Evolutionary conservation across 1,284 basidiomycete genomes (phyloP), one percentile per base, ranked within the genome.

Genomic region (Rhodotorula sp.): DNA sequence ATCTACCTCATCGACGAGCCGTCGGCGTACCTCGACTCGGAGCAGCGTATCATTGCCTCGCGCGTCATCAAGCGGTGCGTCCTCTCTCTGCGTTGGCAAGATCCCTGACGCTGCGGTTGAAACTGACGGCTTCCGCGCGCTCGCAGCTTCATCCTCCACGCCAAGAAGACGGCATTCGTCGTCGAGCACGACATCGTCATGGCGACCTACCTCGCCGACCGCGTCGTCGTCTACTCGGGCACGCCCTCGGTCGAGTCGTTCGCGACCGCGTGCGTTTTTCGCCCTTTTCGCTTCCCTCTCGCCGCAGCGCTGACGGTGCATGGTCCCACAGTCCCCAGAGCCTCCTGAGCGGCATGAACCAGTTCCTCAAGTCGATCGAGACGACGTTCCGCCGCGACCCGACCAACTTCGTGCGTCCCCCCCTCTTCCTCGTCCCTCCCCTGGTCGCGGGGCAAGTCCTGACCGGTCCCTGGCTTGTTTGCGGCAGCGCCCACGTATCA

Each of bases 381-480:
- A 93, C 97, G 80, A 97, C 94, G 10, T 97, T 97, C 88, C 87
- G 94, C 71, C 88, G 95, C 80, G 95, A 98, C 83, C 94, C 94
- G 34, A 54, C 53, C 53, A 54, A 54, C 53, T 54, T 54, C 53
- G 53, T 54, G 27, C 25, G 53, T 54, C 4, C 23, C 27, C 7
- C 27, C 4, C 53, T 54, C 12, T 25, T 10, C n/a, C 45, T 46
- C 42, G 5, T 9, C 42, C 7, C 27, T 48, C 25, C 45, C 25
- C 50, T 23, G 13, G 23, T 52, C 23, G 23, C 23, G 23, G 23
- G n/a, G 23, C 27, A 34, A 34, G 34, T 34, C 34, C 34, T 53
- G 25, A 16, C 13, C 12, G 10, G n/a, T 7, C 25, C 13, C 27
- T 34, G 3, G 34, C 34, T 34, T 34, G 34, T 34, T 34, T 34